A percentile compares a stretch with the other conserved stretches of the same genome.
These are phyloP conservation scores for Exsudoporus frostii DNA, from an alignment of 768 basidiomycete genomes.

Conservation along the genomic window DNA sequence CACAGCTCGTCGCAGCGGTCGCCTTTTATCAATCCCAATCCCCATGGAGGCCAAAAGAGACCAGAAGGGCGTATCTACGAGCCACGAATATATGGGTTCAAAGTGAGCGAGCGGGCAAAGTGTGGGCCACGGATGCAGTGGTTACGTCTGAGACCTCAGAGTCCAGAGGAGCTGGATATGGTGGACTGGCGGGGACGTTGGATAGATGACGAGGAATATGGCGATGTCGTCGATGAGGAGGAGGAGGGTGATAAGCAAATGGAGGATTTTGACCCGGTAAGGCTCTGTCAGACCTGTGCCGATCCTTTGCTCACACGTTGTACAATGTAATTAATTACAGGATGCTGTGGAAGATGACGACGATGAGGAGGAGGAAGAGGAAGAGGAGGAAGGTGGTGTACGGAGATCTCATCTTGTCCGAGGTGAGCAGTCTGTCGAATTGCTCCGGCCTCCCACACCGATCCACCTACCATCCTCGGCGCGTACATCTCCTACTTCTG, in stretches of 20 bases:
- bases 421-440: conserved; percentile 37
- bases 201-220: conserved; percentile 75
- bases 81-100: conserved; percentile 95
- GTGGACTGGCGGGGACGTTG: conserved; percentile 92
- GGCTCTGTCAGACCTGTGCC: conserved; percentile 13
- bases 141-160: conserved; percentile 85
- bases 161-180: conserved; percentile 72
- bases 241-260: conserved; percentile 64
- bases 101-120: conserved; percentile 92
- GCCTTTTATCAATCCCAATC: conserved; percentile 84
- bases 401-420: conserved; percentile 32
- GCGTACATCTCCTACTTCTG: conserved; percentile 51
- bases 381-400: conserved; percentile 25
- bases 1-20: conserved; percentile 46
- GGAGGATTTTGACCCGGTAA: conserved; percentile 85
- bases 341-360: conserved; percentile 57
- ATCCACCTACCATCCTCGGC: conserved; percentile 42
- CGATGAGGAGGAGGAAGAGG: conserved; percentile 51
- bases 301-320: conserved; percentile 11
- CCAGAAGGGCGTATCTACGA: conserved; percentile 85
- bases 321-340: conserved; percentile 28
- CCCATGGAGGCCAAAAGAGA: conserved; percentile 84
- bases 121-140: conserved; percentile 97
- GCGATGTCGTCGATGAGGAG: conserved; percentile 56
- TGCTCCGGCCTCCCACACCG: conserved; percentile 38